Evolutionary conservation across 805 yeast genomes (phyloP).

Genomic region (Phaffomyces antillensis): DNA sequence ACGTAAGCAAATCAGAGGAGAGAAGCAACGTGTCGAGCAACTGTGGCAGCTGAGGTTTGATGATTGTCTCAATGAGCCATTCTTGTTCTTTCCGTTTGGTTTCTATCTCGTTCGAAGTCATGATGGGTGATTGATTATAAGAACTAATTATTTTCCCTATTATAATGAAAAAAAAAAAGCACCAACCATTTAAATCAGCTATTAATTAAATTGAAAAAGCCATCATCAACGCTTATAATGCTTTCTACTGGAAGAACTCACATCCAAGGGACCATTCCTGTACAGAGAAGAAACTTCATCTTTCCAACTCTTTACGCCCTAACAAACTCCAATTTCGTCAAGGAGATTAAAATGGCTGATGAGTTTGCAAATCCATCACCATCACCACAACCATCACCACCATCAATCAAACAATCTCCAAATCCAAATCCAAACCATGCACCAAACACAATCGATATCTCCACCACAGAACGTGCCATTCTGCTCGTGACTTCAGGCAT

Average conservation of each 20-base stretch:
- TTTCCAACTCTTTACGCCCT: slow-evolving; percentile 17
- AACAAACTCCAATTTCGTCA: slow-evolving; percentile 23
- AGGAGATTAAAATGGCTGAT: slow-evolving; percentile 50
- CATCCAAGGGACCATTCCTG: slow-evolving; percentile 14
- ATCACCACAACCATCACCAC: neutral
- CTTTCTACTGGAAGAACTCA: neutral
- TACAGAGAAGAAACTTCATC: no score
- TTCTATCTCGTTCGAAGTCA: slow-evolving; percentile 3
- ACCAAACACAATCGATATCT: slow-evolving; percentile 73
- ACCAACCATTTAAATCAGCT: no score
- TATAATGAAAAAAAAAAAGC: no score
- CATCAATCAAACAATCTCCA: slow-evolving; percentile 12
- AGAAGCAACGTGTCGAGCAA: slow-evolving; percentile 35
- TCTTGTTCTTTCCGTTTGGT: slow-evolving; percentile 25
- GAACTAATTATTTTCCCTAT: no score
- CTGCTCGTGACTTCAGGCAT: slow-evolving; percentile 69
- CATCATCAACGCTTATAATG: neutral
- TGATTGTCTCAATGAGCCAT: slow-evolving; percentile 43
- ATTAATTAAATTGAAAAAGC: no score
- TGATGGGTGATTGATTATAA: no score
- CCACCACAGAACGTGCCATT: slow-evolving; percentile 50
- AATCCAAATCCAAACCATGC: slow-evolving; percentile 29
- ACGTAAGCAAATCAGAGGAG: slow-evolving; percentile 34
- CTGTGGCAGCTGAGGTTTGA: slow-evolving; percentile 41
- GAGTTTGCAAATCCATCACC: slow-evolving; percentile 36